Evolutionary conservation across 192 early-diverging fungal genomes (phyloP).

Genomic region (Backusella morwellensis): DNA sequence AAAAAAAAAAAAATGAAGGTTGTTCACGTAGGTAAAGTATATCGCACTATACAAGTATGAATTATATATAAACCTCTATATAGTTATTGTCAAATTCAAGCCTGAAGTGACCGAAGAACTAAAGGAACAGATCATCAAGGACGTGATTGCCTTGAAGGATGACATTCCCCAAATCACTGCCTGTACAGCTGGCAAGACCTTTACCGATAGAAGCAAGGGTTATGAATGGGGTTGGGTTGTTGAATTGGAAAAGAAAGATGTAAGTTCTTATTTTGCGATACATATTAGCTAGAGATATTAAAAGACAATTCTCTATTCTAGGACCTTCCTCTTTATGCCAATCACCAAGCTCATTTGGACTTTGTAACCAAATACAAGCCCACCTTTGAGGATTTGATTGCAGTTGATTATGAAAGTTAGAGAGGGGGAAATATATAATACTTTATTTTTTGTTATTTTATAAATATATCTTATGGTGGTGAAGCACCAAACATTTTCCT

Average conservation of each 20-base stretch:
- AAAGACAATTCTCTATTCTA: background rate
- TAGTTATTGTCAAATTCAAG: conserved; percentile 35
- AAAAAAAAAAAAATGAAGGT: conserved; percentile 13
- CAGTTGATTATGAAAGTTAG: conserved; percentile 32
- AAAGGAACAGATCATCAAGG: conserved; percentile 11
- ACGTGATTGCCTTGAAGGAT: conserved; percentile 29
- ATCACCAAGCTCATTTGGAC: conserved; percentile 19
- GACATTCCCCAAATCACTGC: conserved; percentile 26
- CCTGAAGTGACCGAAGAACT: conserved; percentile 17
- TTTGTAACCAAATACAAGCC: conserved; percentile 21
- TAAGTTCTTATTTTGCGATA: background rate
- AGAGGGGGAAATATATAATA: background rate
- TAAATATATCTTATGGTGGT: background rate
- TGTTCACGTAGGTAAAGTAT: conserved; percentile 21
- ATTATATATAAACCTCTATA: background rate
- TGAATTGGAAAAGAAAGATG: conserved; percentile 33
- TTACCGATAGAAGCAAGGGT: conserved; percentile 31
- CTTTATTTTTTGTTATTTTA: background rate
- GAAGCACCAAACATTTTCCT: conserved; percentile 37
- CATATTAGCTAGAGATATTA: no score
- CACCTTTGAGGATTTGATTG: conserved; percentile 22
- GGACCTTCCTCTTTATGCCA: conserved; percentile 26
- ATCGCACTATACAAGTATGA: background rate
- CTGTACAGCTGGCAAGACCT: conserved; percentile 29
- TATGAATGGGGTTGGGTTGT: conserved; percentile 36